phyloP scores from a whole-genome alignment of 805 yeast species.

The Debaryomyces prosopidis region DNA sequence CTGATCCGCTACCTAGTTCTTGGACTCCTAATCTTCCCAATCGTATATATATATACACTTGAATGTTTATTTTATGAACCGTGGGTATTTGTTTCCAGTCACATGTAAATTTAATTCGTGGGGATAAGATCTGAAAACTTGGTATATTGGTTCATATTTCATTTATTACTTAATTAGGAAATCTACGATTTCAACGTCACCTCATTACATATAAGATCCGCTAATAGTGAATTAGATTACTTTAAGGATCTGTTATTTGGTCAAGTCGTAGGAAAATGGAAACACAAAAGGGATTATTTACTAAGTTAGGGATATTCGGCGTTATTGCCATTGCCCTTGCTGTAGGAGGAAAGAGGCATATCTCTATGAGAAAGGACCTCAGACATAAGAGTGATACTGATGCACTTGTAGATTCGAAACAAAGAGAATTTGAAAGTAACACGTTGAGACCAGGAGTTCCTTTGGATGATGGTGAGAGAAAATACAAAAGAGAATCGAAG shows the following conservation, averaged over 20 bases:
- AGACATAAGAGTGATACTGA: conserved; percentile 38
- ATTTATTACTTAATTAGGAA: not conserved
- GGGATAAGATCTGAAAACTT: not conserved
- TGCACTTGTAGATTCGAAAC: conserved; percentile 30
- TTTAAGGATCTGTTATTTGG: not conserved
- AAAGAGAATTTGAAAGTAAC: conserved; percentile 32
- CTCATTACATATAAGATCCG: too few relatives aligned
- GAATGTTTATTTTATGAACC: not conserved
- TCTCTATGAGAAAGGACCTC: conserved; percentile 31
- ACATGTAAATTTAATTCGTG: not conserved
- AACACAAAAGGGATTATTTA: conserved; percentile 35
- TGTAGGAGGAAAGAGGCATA: conserved; percentile 36
- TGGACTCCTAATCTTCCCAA: too few relatives aligned
- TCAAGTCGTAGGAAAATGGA: conserved; percentile 19
- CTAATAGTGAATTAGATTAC: too few relatives aligned
- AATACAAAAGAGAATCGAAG: conserved; percentile 52
- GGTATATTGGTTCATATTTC: not conserved
- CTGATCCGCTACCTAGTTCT: too few relatives aligned
- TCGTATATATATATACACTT: not conserved
- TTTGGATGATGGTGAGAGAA: conserved; percentile 27
- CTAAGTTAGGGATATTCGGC: conserved; percentile 33
- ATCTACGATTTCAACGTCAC: not conserved
- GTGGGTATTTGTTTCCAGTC: not conserved
- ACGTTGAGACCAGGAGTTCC: conserved; percentile 56
- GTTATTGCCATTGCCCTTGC: conserved; percentile 32